phyloP scores from a whole-genome alignment of 768 basidiomycete genomes.

The Tubosaeta sp. region DNA sequence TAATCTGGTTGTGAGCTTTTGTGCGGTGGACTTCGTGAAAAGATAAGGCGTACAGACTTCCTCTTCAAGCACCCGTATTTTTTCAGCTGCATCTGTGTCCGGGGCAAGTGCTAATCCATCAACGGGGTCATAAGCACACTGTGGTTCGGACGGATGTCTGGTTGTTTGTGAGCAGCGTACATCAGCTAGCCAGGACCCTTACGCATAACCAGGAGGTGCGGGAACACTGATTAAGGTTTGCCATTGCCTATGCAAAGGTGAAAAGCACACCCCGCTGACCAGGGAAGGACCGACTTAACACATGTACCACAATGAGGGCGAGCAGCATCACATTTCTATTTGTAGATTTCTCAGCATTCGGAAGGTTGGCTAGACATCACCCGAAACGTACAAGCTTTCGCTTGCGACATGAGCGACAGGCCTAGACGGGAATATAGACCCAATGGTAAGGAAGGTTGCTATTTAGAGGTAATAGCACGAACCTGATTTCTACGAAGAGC shows the following conservation, averaged over 20 bases:
- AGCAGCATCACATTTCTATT: slow-evolving; percentile 83
- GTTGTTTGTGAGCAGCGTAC: slow-evolving; percentile 7
- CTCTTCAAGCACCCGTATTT: slow-evolving; percentile 71
- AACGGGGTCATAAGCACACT: slow-evolving; percentile 82
- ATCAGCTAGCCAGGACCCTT: slow-evolving; percentile 24
- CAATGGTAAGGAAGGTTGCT: slow-evolving; percentile 7
- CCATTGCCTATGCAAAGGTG: slow-evolving; percentile 57
- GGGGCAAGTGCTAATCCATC: slow-evolving; percentile 75
- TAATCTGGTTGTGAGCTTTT: slow-evolving; percentile 26
- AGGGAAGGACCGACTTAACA: slow-evolving; percentile 57
- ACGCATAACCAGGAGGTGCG: slow-evolving; percentile 83
- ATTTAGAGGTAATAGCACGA: slow-evolving; percentile 2
- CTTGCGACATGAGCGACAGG: slow-evolving; percentile 78
- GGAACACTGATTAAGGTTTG: slow-evolving; percentile 78
- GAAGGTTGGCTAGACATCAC: background rate
- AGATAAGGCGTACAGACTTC: slow-evolving; percentile 56
- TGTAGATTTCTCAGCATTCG: slow-evolving; percentile 6
- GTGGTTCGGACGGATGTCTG: slow-evolving; percentile 82
- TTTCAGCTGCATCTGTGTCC: slow-evolving; percentile 75
- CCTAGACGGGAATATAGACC: slow-evolving; percentile 36
- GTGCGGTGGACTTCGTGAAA: background rate
- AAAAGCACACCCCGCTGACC: slow-evolving; percentile 1
- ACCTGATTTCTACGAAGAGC: slow-evolving; percentile 81
- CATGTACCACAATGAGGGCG: slow-evolving; percentile 85
- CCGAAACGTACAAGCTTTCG: slow-evolving; percentile 65